Conservation (phyloP, 768 basidiomycete species). For the Rhizopogon vinicolor region DNA sequence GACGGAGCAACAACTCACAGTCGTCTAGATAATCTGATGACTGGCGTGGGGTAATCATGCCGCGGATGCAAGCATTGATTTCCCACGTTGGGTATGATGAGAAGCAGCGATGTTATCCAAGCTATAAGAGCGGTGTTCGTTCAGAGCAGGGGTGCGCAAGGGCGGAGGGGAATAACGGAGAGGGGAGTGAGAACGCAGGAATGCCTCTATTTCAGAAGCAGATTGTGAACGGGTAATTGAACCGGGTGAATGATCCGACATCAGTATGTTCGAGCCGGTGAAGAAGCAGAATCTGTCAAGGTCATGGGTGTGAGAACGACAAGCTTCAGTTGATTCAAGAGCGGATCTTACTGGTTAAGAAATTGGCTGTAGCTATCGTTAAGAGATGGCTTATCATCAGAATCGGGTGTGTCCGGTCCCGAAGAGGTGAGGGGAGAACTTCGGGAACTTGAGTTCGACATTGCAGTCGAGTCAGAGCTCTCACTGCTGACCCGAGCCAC, state of each 20-base stretch:
- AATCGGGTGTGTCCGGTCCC: slow-evolving; percentile 17
- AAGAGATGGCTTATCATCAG: slow-evolving; percentile 6
- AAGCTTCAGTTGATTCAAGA: neutral
- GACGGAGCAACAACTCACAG: neutral
- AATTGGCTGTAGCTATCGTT: slow-evolving; percentile 52
- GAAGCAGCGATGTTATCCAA: slow-evolving; percentile 22
- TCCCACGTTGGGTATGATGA: slow-evolving; percentile 25
- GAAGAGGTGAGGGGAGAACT: slow-evolving; percentile 40
- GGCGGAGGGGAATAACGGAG: slow-evolving; percentile 16
- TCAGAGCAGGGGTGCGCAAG: slow-evolving; percentile 9
- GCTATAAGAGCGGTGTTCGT: slow-evolving; percentile 23
- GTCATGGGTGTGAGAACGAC: slow-evolving; percentile 5
- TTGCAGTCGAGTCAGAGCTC: slow-evolving; percentile 44
- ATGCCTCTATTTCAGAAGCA: slow-evolving; percentile 51
- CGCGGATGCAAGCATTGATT: slow-evolving; percentile 12
- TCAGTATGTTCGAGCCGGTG: slow-evolving; percentile 49
- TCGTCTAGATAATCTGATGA: slow-evolving; percentile 3
- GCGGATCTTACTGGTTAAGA: slow-evolving; percentile 51
- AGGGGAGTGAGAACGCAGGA: slow-evolving; percentile 32
- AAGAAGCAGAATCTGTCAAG: slow-evolving; percentile 71
- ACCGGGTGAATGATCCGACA: slow-evolving; percentile 21
- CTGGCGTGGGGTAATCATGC: slow-evolving; percentile 7
- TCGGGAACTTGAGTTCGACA: slow-evolving; percentile 39
- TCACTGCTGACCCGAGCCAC: slow-evolving; percentile 22
- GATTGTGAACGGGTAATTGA: slow-evolving; percentile 39